Evolutionary conservation across 1,284 basidiomycete species (phyloP).

Genomic region (Meira miltonrushii): DNA sequence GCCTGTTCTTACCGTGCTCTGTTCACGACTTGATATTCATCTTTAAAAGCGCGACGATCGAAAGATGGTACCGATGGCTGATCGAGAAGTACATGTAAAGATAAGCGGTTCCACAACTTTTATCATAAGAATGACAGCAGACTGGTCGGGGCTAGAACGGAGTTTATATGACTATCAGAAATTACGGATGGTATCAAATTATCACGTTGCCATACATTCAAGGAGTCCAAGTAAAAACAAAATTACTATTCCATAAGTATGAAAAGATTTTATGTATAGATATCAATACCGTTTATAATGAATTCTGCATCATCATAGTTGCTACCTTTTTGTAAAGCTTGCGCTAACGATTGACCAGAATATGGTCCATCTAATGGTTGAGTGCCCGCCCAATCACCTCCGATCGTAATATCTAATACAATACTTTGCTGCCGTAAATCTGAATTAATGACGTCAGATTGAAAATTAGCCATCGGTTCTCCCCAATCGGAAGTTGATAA

Average conservation of each 20-base stretch:
- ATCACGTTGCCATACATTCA: no score
- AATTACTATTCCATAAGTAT: neutral
- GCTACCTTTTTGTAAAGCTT: slow-evolving; percentile 8
- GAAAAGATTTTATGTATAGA: neutral
- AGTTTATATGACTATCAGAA: no score
- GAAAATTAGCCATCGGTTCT: slow-evolving; percentile 34
- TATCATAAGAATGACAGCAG: no score
- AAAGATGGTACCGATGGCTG: no score
- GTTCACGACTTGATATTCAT: no score
- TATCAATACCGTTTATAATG: slow-evolving; percentile 12
- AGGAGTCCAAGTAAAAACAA: no score
- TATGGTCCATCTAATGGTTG: slow-evolving; percentile 1
- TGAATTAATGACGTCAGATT: slow-evolving; percentile 17
- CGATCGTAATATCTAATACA: slow-evolving; percentile 46
- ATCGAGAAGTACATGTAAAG: no score
- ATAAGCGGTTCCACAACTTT: no score
- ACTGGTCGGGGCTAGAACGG: no score
- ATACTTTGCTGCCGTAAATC: slow-evolving; percentile 41
- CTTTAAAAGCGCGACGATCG: no score
- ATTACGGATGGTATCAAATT: no score
- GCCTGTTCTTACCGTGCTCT: no score
- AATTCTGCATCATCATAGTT: slow-evolving; percentile 13
- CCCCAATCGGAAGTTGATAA: slow-evolving; percentile 26
- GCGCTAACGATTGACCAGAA: neutral
- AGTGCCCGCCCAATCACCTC: slow-evolving; percentile 42